These are phyloP conservation scores for Seiridium cupressi DNA, from an alignment of 2,329 filamentous ascomycete genomes.

Conservation along the genomic window DNA sequence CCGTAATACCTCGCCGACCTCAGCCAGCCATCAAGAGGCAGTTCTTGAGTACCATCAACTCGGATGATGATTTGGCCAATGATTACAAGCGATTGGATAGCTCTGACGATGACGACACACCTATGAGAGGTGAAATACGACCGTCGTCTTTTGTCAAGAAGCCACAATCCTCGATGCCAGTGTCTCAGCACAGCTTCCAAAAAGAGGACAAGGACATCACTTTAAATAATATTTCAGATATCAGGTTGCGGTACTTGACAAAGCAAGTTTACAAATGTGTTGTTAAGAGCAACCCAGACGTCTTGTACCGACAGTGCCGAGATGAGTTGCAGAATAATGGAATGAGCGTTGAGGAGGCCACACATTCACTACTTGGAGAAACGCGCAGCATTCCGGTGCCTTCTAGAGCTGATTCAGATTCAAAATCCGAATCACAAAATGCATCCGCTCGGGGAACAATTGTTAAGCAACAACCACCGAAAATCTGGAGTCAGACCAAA, in stretches of 20 bases:
- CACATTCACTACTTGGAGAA: slow-evolving; percentile 8
- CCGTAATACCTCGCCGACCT: slow-evolving; percentile 20
- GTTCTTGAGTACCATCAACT: slow-evolving; percentile 22
- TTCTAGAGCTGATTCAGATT: neutral
- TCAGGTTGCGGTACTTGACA: slow-evolving; percentile 26
- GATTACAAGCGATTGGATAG: slow-evolving; percentile 30
- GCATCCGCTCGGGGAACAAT: neutral
- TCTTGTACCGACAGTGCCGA: slow-evolving; percentile 25
- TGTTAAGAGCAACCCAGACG: slow-evolving; percentile 19
- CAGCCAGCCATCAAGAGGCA: slow-evolving; percentile 30
- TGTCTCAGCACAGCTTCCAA: slow-evolving; percentile 10
- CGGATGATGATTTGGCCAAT: slow-evolving; percentile 29
- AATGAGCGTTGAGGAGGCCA: slow-evolving; percentile 7
- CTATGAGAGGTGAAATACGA: slow-evolving; percentile 29
- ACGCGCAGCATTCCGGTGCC: neutral
- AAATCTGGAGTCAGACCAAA: slow-evolving; percentile 2
- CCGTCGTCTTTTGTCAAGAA: slow-evolving; percentile 29
- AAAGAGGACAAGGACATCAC: slow-evolving; percentile 18
- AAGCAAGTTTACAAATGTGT: slow-evolving; percentile 26
- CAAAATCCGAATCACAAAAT: neutral
- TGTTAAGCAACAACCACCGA: neutral
- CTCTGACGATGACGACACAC: slow-evolving; percentile 26
- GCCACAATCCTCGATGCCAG: slow-evolving; percentile 8
- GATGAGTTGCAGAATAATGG: slow-evolving; percentile 20
- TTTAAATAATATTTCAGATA: slow-evolving; percentile 25